Evolutionary conservation across 345 rosid species (phyloP), one percentile per base, ranked within the genome.

Genomic region (Hirschfeldia incana): DNA sequence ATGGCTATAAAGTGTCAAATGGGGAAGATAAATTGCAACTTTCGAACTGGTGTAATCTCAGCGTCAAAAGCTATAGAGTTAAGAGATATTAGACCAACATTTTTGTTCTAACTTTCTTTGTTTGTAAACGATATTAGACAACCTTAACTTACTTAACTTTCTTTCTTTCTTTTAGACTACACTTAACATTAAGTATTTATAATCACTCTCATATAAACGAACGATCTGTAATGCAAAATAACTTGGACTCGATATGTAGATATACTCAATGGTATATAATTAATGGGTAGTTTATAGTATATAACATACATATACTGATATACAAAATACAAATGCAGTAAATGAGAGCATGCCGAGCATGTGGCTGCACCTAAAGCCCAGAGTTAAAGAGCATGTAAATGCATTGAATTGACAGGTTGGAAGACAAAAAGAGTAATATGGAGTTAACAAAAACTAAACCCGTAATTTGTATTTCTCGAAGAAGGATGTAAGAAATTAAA

Each of bases 361-460:
- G 82, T 74, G 82, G 78, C 70, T 51, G 46, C 60, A 3, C 66
- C 70, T 51, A 73, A 73, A 67, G 36, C 36, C 75, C 75, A 36
- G 55, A 74, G 78, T 53, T 62, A 61, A 8, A 68, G 75, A 74
- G 2, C 75, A 58, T 58, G 81, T 65, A 17, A 78, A 21, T 58
- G 81, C 77, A 79, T 79, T 79, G 37, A 79, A 74, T 74, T 51
- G 70, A 34, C 66, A 74, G 74, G 78, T 79, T 67, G 82, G 69
- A 68, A 68, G 51, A 49, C 17, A 34, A 61, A 60, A 49, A 51
- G 15, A 34, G 62, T 67, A 68, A 49, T 49, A 44, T 67, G 69
- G 55, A 72, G 67, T 67, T 15, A 49, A 39, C 36, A 57, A 65
- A 51, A 28, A 12, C 5, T 5, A 55, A 51, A 61, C 10, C 39